A percentile compares a stretch with the other conserved stretches of the same genome.
Conservation (phyloP, 2,329 filamentous ascomycete genomes). For the Clonostachys byssicola region DNA sequence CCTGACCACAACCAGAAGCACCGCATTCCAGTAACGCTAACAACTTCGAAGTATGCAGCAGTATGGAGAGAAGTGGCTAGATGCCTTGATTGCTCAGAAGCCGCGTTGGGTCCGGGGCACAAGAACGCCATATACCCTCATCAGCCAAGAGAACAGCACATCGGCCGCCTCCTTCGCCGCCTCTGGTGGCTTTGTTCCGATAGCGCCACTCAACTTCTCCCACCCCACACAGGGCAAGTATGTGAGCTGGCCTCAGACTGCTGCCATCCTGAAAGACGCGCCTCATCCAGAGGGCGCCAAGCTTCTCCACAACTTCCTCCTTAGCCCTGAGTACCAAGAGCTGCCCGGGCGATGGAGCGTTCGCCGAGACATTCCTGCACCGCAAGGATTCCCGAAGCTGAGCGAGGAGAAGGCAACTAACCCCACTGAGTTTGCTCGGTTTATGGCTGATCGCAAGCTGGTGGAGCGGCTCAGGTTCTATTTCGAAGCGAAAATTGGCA, state of each 20-base stretch:
- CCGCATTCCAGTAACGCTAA: not conserved
- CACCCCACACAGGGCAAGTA: constrained; percentile 25
- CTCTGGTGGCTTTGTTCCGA: constrained; percentile 7
- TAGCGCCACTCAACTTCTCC: constrained; percentile 11
- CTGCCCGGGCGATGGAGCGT: too few species aligned
- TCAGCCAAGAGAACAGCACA: constrained; percentile 18
- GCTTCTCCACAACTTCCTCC: not conserved
- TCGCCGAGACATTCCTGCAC: too few species aligned
- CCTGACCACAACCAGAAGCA: too few species aligned
- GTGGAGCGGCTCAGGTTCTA: not conserved
- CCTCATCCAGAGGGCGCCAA: too few species aligned
- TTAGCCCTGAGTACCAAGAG: not conserved
- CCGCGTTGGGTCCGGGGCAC: constrained; percentile 49
- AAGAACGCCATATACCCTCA: constrained; percentile 30
- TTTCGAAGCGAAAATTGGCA: not conserved
- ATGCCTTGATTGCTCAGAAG: constrained; percentile 40
- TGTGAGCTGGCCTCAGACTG: too few species aligned
- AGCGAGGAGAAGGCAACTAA: not conserved
- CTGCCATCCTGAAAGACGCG: too few species aligned
- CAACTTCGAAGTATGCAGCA: constrained; percentile 21
- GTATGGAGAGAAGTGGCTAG: constrained; percentile 40
- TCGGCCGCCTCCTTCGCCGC: constrained; percentile 27
- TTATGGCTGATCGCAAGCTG: not conserved
- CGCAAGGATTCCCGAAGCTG: not conserved
- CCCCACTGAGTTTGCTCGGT: not conserved